Conservation (phyloP, 495 filamentous ascomycete species). For the Penicillium flavigenum region DNA sequence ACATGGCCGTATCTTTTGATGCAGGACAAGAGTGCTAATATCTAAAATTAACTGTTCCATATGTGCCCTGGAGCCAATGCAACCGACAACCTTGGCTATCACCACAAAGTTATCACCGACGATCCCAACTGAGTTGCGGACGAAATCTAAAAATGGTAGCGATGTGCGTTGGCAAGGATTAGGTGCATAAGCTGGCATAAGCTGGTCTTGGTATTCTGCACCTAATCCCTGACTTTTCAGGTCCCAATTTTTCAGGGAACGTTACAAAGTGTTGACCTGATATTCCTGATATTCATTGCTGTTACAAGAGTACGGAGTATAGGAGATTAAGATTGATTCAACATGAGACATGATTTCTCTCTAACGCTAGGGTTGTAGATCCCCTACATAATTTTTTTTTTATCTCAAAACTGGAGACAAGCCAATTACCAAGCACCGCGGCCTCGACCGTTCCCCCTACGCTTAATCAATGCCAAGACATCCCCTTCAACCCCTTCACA, state of each 20-base stretch:
- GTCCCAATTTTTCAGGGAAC: constrained; percentile 5
- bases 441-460: constrained; percentile 22
- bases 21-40: constrained; percentile 2
- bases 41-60: constrained; percentile 2
- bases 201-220: not conserved
- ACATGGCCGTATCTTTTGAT: not conserved
- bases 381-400: not conserved
- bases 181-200: constrained; percentile 3
- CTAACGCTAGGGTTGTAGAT: too few relatives aligned
- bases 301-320: too few relatives aligned
- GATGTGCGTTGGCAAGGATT: constrained; percentile 9
- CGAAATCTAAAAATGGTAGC: constrained; percentile 4
- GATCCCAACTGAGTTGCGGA: not conserved
- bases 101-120: not conserved
- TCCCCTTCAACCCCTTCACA: not conserved
- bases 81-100: constrained; percentile 5
- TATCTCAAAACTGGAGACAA: too few relatives aligned
- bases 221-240: constrained; percentile 1
- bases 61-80: not conserved
- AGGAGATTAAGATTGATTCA: too few relatives aligned
- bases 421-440: constrained; percentile 27
- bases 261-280: not conserved
- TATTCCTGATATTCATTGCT: too few relatives aligned
- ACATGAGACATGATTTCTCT: too few relatives aligned
- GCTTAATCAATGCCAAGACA: constrained; percentile 13